These are phyloP conservation scores for Ceraceosorus guamensis DNA, from an alignment of 1,284 basidiomycete species.

Conservation along the genomic window DNA sequence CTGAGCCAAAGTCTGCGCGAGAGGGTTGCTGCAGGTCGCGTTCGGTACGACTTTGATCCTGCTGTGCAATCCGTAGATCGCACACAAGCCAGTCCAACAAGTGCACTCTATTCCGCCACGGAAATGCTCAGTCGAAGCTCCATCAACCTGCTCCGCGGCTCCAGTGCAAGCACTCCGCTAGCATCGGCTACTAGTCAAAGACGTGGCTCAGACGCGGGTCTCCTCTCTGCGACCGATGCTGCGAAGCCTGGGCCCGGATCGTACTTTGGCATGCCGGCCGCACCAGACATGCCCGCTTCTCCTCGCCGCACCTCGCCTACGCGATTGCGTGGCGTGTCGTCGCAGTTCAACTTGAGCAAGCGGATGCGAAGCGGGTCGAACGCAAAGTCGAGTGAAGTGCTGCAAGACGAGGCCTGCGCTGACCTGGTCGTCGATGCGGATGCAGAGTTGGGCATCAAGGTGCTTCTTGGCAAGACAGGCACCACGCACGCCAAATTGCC, in stretches of 20 bases:
- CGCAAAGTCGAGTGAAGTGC: background rate
- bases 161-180: background rate
- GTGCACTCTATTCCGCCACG: background rate
- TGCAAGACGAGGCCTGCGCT: background rate
- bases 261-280: too few relatives aligned
- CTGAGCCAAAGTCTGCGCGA: constrained; percentile 5
- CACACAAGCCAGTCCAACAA: background rate
- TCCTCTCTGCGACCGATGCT: background rate
- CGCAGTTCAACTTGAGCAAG: background rate
- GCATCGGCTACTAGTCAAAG: too few relatives aligned
- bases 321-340: background rate
- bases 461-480: constrained; percentile 43
- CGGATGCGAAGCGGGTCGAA: too few relatives aligned
- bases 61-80: too few relatives aligned
- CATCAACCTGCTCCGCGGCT: background rate
- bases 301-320: too few relatives aligned
- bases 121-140: too few relatives aligned
- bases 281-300: too few relatives aligned
- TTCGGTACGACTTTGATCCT: background rate
- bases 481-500: constrained; percentile 41
- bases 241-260: too few relatives aligned
- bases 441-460: constrained; percentile 42
- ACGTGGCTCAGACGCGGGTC: background rate
- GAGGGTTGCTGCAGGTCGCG: background rate
- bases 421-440: constrained; percentile 37